Conservation (phyloP, 2,329 filamentous ascomycete genomes). For the Elsinoe ampelina region DNA sequence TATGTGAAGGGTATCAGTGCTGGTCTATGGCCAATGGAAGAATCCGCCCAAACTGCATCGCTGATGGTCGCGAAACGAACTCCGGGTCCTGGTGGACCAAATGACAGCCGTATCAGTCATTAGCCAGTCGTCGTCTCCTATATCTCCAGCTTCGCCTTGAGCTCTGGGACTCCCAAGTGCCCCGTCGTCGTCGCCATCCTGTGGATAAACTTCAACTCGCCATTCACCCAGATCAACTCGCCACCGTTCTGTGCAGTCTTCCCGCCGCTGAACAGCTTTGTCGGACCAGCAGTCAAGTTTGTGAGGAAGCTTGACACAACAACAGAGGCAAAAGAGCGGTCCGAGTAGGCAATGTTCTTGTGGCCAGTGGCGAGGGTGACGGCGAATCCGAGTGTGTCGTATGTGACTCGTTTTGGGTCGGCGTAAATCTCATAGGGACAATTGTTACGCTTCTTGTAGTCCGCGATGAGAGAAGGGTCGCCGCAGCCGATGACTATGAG, state of each 20-base stretch:
- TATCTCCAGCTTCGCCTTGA: constrained; percentile 26
- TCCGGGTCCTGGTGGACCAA: too few relatives aligned
- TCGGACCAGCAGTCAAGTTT: constrained; percentile 18
- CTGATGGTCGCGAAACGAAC: not conserved
- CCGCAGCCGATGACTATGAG: constrained; percentile 30
- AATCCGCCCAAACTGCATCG: too few relatives aligned
- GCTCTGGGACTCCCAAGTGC: constrained; percentile 26
- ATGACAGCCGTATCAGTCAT: not conserved
- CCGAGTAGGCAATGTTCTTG: constrained; percentile 23
- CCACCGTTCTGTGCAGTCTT: constrained; percentile 29
- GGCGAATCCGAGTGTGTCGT: constrained; percentile 26
- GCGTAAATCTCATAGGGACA: constrained; percentile 27
- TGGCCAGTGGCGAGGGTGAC: constrained; percentile 20
- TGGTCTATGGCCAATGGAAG: not conserved
- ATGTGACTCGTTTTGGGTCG: constrained; percentile 25
- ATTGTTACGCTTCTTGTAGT: constrained; percentile 24
- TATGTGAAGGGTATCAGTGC: not conserved
- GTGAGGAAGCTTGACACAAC: constrained; percentile 18
- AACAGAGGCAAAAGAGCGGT: constrained; percentile 15
- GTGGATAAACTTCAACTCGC: constrained; percentile 27
- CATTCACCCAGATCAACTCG: constrained; percentile 30
- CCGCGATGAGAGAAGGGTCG: constrained; percentile 22
- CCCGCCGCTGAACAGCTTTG: constrained; percentile 19
- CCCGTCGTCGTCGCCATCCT: constrained; percentile 29
- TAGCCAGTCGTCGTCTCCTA: not conserved